A percentile compares a stretch with the other conserved stretches of the same genome.
phyloP scores from a whole-genome alignment of 768 basidiomycete genomes.

The Pleurotus eryngii region DNA sequence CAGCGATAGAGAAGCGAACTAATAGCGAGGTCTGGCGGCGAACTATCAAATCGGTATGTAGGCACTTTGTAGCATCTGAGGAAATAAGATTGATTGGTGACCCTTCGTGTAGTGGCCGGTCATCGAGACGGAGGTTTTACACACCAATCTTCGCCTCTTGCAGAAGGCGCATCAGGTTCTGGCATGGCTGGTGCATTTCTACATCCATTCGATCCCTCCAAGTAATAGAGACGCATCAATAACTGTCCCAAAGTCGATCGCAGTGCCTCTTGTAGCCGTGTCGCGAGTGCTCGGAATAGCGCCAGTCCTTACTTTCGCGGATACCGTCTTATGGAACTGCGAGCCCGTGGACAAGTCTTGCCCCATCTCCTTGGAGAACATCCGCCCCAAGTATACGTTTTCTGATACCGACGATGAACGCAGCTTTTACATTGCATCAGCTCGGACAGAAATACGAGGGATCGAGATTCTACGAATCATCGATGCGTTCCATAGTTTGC shows the following conservation, averaged over 20 bases:
- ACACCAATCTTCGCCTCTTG: constrained; percentile 53
- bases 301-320: constrained; percentile 92
- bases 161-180: constrained; percentile 89
- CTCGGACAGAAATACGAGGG: constrained; percentile 80
- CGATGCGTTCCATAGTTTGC: constrained; percentile 79
- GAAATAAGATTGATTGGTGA: constrained; percentile 1
- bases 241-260: constrained; percentile 70
- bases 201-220: constrained; percentile 74
- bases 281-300: constrained; percentile 81
- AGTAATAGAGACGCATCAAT: constrained; percentile 34
- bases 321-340: constrained; percentile 95
- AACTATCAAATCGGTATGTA: constrained; percentile 58
- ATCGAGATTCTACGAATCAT: constrained; percentile 85
- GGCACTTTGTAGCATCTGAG: not conserved
- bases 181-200: constrained; percentile 87
- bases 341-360: constrained; percentile 52
- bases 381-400: constrained; percentile 67
- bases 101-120: constrained; percentile 59
- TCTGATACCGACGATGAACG: constrained; percentile 83
- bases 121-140: constrained; percentile 53
- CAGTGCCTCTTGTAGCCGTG: constrained; percentile 73
- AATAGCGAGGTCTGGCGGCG: constrained; percentile 69
- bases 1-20: constrained; percentile 43
- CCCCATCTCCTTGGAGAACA: constrained; percentile 69
- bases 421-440: constrained; percentile 85